A percentile compares a stretch with the other conserved stretches of the same genome.
These are phyloP conservation scores for Cutaneotrichosporon arboriforme DNA, from an alignment of 1,284 basidiomycete genomes.

Conservation along the genomic window DNA sequence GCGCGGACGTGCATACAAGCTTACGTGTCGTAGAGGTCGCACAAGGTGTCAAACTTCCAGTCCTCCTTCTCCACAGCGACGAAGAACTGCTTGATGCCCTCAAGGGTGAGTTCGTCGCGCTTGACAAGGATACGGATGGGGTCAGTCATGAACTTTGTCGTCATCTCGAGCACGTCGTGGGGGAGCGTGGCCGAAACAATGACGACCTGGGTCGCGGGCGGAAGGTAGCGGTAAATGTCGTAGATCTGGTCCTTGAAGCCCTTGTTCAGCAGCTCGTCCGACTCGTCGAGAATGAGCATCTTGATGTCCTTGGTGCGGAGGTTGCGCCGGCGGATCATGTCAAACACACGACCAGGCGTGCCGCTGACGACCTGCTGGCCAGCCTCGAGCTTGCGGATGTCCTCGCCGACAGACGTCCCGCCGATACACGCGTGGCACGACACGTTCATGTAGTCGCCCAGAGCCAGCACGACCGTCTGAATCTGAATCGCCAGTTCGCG, in stretches of 20 bases:
- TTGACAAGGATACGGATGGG: conserved; percentile 94
- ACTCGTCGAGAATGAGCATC: conserved; percentile 98
- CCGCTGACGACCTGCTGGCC: conserved; percentile 97
- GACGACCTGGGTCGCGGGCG: conserved; percentile 96
- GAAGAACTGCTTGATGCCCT: conserved; percentile 99
- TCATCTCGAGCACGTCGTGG: conserved; percentile 98
- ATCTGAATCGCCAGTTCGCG: conserved; percentile 96
- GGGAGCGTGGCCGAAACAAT: conserved; percentile 92
- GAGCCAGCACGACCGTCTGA: conserved; percentile 93
- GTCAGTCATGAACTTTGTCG: conserved; percentile 99
- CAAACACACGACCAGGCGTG: conserved; percentile 96
- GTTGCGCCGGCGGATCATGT: conserved; percentile 96
- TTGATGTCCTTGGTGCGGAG: conserved; percentile 97
- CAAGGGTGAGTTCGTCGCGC: conserved; percentile 98
- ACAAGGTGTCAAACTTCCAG: conserved; percentile 99
- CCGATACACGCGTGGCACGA: conserved; percentile 99
- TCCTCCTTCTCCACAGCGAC: conserved; percentile 99
- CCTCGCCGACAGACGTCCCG: conserved; percentile 94
- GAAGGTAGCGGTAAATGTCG: conserved; percentile 97
- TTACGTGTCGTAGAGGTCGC: conserved; percentile 90
- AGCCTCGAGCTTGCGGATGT: conserved; percentile 96
- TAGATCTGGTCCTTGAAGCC: conserved; percentile 99
- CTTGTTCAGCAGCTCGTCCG: conserved; percentile 94
- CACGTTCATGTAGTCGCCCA: conserved; percentile 99
- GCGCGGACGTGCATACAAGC: conserved; percentile 5